Conservation (phyloP, 208 protist genomes). For the Herpetomonas muscarum region DNA sequence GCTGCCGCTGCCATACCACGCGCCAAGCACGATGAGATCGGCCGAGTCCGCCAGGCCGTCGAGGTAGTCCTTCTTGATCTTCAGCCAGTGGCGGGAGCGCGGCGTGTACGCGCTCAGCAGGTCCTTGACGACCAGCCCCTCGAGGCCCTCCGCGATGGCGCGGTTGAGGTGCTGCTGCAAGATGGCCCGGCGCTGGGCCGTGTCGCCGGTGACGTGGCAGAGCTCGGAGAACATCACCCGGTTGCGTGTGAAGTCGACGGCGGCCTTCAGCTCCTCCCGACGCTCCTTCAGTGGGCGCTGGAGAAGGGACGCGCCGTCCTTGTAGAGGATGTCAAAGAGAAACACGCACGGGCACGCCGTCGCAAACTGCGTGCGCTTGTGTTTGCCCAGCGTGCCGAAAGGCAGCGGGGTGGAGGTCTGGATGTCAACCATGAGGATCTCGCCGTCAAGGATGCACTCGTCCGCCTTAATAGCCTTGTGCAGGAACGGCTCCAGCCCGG, state of each 20-base stretch:
- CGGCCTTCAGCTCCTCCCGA: conserved; percentile 26
- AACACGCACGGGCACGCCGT: conserved; percentile 70
- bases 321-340: conserved; percentile 85
- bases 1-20: conserved; percentile 71
- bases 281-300: conserved; percentile 28
- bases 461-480: conserved; percentile 36
- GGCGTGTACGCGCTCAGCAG: conserved; percentile 61
- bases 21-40: conserved; percentile 79
- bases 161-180: conserved; percentile 51
- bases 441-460: conserved; percentile 82
- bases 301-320: conserved; percentile 52
- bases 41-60: conserved; percentile 72
- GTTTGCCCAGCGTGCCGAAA: conserved; percentile 81
- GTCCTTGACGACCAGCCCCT: conserved; percentile 85
- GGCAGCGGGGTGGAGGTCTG: conserved; percentile 59
- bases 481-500: conserved; percentile 41
- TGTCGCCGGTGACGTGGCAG: conserved; percentile 34
- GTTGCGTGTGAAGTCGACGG: conserved; percentile 27
- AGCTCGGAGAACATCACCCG: conserved; percentile 67
- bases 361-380: conserved; percentile 63
- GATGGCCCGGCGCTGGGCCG: conserved; percentile 18
- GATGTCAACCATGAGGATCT: conserved; percentile 82
- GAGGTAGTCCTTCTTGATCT: conserved; percentile 90
- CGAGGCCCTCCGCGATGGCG: conserved; percentile 58
- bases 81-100: conserved; percentile 78